Evolutionary conservation across 1,139 yeast genomes (phyloP).

Genomic region (Hyphopichia khmerensis): DNA sequence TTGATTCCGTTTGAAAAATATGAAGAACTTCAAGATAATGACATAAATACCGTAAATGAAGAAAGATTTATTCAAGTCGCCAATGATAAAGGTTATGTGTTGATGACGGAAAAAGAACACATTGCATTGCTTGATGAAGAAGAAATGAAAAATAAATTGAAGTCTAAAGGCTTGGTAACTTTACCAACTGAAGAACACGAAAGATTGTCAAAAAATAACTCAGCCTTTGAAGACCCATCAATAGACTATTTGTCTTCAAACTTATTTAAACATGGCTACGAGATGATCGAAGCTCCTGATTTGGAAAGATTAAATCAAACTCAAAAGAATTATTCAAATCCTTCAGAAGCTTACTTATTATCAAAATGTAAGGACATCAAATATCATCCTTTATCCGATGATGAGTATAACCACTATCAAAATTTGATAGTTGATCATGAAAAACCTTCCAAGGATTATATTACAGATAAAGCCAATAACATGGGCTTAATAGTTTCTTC

Average conservation of each 20-base stretch:
- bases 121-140: conserved; percentile 29
- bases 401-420: conserved; percentile 21
- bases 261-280: conserved; percentile 13
- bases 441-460: conserved; percentile 23
- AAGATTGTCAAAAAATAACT: conserved; percentile 12
- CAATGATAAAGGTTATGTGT: conserved; percentile 26
- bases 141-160: conserved; percentile 32
- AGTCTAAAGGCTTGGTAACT: conserved; percentile 33
- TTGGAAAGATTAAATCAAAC: conserved; percentile 17
- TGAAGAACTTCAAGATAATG: conserved; percentile 28
- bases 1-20: conserved; percentile 50
- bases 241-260: conserved; percentile 11
- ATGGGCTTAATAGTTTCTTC: conserved; percentile 27
- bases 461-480: conserved; percentile 27
- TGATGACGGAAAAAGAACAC: conserved; percentile 27
- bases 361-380: conserved; percentile 24
- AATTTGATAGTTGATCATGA: conserved; percentile 26
- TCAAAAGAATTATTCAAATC: conserved; percentile 14
- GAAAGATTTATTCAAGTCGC: conserved; percentile 22
- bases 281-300: conserved; percentile 18
- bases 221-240: conserved; percentile 15
- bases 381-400: conserved; percentile 23
- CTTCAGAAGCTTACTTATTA: conserved; percentile 28
- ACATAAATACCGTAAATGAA: conserved; percentile 19
- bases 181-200: conserved; percentile 24